Base-by-base conservation (phyloP, 345 rosid genomes). In the Hypericum perforatum region DNA sequence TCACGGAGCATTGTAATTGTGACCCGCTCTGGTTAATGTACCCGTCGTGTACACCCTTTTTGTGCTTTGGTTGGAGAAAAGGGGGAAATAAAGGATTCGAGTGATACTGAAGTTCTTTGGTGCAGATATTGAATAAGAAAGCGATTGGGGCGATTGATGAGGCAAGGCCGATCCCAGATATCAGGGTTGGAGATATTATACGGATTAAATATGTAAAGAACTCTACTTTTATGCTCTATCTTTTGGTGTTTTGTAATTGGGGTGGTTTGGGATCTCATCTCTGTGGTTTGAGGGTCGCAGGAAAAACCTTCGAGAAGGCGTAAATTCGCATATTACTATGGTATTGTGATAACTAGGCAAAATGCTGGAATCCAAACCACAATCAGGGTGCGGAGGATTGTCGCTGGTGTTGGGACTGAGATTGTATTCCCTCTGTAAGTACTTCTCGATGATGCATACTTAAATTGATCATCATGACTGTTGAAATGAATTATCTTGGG, bases 341-440 rank as follows among this genome's bases (percentile, higher is more conserved):
- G 98, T 15, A 87, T 91, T 32, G 82, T 87, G 29, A 91, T 87
- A 15, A 79, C 85, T 15, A 87, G 72, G 73, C 95, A 87, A 58
- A 91, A 87, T 67, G 92, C 96, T 1, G 92, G 95, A 16, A 82
- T 87, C 74, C 95, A 87, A 67, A 79, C 87, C 8, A 91, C 89
- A 7, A 87, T 91, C 42, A 66, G 96, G 43, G 76, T 87, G 57
- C 75, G 92, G 52, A 81, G 96, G 74, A 82, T 85, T 12, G 78
- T 91, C 72, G 95, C 95, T 12, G 96, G 92, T 29, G 57, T 77
- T 3, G 83, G 92, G 37, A 86, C 81, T 41, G 95, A 83, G 64
- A 83, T 86, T n/a, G 84, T 79, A 38, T 81, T 87, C 62, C 86
- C 89, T n/a, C 22, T 81, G 82, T 81, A 70, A 76, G 84, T 76